Evolutionary conservation across 441 rosid genomes (phyloP).

Genomic region (Syzygium syzygioides): DNA sequence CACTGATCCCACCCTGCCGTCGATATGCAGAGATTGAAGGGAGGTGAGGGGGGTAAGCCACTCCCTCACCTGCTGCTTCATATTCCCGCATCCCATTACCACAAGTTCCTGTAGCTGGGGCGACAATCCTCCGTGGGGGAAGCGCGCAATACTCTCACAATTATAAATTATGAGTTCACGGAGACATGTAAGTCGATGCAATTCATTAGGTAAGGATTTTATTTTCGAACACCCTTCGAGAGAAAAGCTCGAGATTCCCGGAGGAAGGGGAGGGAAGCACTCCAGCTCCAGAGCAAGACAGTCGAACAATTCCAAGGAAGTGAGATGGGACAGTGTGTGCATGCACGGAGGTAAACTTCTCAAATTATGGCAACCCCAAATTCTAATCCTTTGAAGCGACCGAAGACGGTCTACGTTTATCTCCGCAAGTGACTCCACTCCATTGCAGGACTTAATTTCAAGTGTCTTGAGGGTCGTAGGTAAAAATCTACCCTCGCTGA

Average conservation of each 20-base stretch:
- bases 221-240: accelerated
- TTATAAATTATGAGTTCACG: accelerated
- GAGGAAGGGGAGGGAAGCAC: not conserved
- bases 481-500: not conserved
- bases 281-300: not conserved
- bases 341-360: not conserved
- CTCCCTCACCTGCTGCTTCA: not conserved
- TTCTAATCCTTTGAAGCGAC: no score
- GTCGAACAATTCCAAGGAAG: accelerated
- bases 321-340: not conserved
- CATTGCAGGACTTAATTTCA: no score
- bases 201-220: not conserved
- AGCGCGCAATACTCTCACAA: not conserved
- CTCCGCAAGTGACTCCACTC: no score
- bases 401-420: no score
- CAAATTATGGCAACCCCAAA: no score
- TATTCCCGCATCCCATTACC: accelerated
- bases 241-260: accelerated
- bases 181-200: not conserved
- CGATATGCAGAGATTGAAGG: accelerated
- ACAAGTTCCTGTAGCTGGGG: accelerated
- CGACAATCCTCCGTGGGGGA: not conserved
- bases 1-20: not conserved
- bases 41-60: not conserved
- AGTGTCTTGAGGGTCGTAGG: not conserved